These are phyloP conservation scores for Hymenoscyphus linearis DNA, from an alignment of 2,329 filamentous ascomycete species.

Conservation along the genomic window DNA sequence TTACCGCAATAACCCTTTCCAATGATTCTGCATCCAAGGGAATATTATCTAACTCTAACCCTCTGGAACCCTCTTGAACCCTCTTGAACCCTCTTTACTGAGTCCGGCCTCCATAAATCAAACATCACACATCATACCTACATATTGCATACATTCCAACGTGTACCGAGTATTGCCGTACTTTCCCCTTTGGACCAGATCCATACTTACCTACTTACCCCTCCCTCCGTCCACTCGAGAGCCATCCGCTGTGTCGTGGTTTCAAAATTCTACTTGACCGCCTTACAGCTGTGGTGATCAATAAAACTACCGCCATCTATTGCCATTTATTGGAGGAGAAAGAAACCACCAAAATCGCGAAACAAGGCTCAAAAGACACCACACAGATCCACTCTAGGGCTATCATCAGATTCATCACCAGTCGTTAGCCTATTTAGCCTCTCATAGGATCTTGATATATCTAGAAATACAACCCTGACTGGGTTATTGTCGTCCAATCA, in stretches of 20 bases:
- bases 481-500: neutral
- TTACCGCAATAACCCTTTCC: conserved; percentile 2
- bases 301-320: conserved; percentile 6
- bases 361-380: conserved; percentile 7
- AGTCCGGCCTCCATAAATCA: neutral
- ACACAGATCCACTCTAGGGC: conserved; percentile 1
- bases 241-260: conserved; percentile 6
- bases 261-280: conserved; percentile 14
- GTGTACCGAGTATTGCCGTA: neutral
- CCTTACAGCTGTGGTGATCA: conserved; percentile 14
- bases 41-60: neutral
- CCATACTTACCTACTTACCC: neutral
- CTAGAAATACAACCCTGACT: conserved; percentile 6
- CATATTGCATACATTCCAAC: neutral
- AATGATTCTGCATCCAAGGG: neutral
- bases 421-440: too few relatives aligned
- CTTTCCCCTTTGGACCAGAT: neutral
- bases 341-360: conserved; percentile 1
- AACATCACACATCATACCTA: neutral
- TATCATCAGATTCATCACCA: neutral
- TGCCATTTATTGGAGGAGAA: conserved; percentile 6
- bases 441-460: conserved; percentile 16
- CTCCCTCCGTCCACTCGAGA: neutral
- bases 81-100: neutral
- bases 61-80: neutral